Evolutionary conservation across 2,329 filamentous ascomycete genomes (phyloP).

Genomic region (Cladophialophora immunda): DNA sequence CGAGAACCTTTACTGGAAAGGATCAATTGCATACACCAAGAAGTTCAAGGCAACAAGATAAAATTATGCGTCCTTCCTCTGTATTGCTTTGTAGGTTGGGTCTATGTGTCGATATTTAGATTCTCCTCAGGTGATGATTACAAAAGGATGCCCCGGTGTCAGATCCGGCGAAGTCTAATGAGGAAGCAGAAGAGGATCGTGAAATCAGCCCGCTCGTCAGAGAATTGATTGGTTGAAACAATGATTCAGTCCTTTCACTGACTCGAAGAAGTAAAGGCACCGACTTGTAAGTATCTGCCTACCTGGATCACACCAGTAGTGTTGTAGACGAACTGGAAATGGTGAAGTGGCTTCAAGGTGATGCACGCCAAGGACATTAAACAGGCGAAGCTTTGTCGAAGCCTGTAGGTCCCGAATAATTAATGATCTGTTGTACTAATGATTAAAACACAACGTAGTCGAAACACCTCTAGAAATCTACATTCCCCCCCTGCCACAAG

Average conservation of each 20-base stretch:
- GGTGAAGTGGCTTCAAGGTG: not conserved
- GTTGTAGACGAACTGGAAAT: not conserved
- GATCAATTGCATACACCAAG: not conserved
- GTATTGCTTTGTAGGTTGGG: not conserved
- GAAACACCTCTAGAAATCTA: conserved; percentile 1
- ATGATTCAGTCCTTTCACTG: too few species aligned
- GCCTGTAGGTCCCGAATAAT: too few species aligned
- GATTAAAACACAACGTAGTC: not conserved
- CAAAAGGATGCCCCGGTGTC: not conserved
- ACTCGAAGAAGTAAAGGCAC: too few species aligned
- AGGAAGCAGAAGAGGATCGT: not conserved
- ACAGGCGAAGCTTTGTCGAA: not conserved
- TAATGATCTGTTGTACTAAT: too few species aligned
- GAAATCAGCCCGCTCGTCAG: not conserved
- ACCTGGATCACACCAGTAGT: too few species aligned
- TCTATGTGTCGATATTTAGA: not conserved
- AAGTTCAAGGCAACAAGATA: not conserved
- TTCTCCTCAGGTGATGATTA: not conserved
- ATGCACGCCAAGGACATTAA: not conserved
- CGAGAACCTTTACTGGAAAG: not conserved
- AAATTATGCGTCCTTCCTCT: not conserved
- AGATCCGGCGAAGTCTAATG: too few species aligned
- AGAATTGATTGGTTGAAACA: too few species aligned
- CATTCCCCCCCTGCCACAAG: not conserved
- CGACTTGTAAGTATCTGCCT: too few species aligned